These are phyloP conservation scores for Globisporangium irregulare DNA, from an alignment of 352 stramenopile species.

Conservation along the genomic window DNA sequence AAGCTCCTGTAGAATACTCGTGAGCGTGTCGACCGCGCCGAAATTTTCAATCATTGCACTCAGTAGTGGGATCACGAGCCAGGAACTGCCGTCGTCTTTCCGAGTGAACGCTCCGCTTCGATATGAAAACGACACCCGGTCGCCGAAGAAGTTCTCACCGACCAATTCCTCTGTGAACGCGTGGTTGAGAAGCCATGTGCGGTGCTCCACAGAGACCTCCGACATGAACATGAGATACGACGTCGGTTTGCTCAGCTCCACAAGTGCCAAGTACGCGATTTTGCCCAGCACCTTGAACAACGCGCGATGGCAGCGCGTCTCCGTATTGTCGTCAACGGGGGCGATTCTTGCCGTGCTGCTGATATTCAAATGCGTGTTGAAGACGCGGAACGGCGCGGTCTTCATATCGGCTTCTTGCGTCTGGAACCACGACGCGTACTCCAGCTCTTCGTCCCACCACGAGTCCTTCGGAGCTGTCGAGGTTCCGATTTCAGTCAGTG, in stretches of 20 bases:
- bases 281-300: conserved; percentile 47
- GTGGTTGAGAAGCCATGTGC: conserved; percentile 32
- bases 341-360: conserved; percentile 6
- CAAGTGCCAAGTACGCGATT: conserved; percentile 32
- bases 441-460: conserved; percentile 34
- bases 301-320: conserved; percentile 38
- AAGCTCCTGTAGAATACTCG: conserved; percentile 24
- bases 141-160: conserved; percentile 33
- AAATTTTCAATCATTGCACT: conserved; percentile 28
- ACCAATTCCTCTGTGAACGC: conserved; percentile 29
- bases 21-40: conserved; percentile 20
- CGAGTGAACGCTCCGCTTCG: conserved; percentile 30
- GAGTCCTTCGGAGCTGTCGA: conserved; percentile 3
- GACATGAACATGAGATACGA: conserved; percentile 53
- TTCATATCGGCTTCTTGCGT: conserved; percentile 17
- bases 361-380: conserved; percentile 23
- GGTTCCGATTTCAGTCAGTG: conserved; percentile 23
- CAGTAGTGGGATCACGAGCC: conserved; percentile 34
- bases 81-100: conserved; percentile 44
- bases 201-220: conserved; percentile 29
- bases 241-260: conserved; percentile 29
- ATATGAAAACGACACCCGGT: conserved; percentile 31
- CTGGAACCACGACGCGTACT: conserved; percentile 33
- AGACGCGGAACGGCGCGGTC: conserved; percentile 29
- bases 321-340: conserved; percentile 21